Evolutionary conservation across 2,329 filamentous ascomycete species (phyloP).

Genomic region (Aspergillus sp.): DNA sequence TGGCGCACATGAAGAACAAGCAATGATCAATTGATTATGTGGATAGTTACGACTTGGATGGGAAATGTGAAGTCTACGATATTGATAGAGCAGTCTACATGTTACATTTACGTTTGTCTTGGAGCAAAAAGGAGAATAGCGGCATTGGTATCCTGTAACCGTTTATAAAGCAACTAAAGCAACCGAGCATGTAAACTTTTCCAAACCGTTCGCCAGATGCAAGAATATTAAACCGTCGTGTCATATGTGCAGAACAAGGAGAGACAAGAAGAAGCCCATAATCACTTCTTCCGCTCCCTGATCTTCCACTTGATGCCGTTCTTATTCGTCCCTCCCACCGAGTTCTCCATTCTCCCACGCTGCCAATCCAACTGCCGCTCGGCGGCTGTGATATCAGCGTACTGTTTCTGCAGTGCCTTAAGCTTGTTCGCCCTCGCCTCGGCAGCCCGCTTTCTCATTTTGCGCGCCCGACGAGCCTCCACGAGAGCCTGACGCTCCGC

Average conservation of each 20-base stretch:
- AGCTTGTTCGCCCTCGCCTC: constrained; percentile 51
- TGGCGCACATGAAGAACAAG: constrained; percentile 45
- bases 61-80: neutral
- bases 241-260: neutral
- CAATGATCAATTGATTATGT: constrained; percentile 2
- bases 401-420: constrained; percentile 52
- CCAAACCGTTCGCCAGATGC: constrained; percentile 5
- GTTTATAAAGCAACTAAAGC: constrained; percentile 5
- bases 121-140: neutral
- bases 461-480: constrained; percentile 40
- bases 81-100: neutral
- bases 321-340: constrained; percentile 61
- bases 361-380: constrained; percentile 58
- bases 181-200: constrained; percentile 12
- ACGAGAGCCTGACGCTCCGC: constrained; percentile 38
- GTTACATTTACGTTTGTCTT: neutral
- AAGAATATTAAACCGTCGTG: constrained; percentile 2
- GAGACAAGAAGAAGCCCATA: constrained; percentile 6
- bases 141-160: constrained; percentile 17
- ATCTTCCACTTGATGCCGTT: constrained; percentile 64
- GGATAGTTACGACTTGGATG: constrained; percentile 2
- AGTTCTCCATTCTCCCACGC: constrained; percentile 60
- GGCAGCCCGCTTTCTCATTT: constrained; percentile 48
- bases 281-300: constrained; percentile 54
- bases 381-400: constrained; percentile 54